Evolutionary conservation across 2,329 filamentous ascomycete genomes (phyloP), one percentile per base, ranked within the genome.

Genomic region (Beauveria rudraprayagi): DNA sequence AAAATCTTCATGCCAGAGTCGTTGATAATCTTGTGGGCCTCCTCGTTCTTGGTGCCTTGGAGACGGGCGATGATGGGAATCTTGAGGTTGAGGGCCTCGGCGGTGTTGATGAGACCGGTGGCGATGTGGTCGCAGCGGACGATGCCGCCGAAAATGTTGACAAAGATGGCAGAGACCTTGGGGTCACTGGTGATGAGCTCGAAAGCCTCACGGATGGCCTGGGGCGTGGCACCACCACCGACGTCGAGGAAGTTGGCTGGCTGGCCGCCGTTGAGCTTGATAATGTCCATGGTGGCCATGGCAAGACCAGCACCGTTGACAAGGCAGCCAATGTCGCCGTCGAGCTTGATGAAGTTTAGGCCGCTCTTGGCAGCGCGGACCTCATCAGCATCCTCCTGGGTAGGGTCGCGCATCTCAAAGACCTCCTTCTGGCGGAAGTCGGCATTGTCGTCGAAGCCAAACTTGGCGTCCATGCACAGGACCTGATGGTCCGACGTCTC

Each of bases 271-370:
- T 97, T 99, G 66, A 99, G 86, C 87, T 99, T 97, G 85, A 99
- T 99, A 77, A 99, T 97, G 78, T 99, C 94, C 94, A 99, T 99
- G 75, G 94, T 99, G 66, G 94, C 94, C 94, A 99, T 99, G 79
- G 94, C 94, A 68, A 99, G 89, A 81, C 94, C 94, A 71, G 94
- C 94, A 75, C 94, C 94, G 81, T 99, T 99, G 81, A 99, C 94
- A 69, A 97, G 84, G 83, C 94, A 99, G 78, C 94, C 94, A 75
- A 99, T 99, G 75, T 99, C 94, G 75, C 94, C 94, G 74, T 97
- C 94, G 64, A 99, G 89, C 86, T 99, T 99, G 85, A 99, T 99
- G 82, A 99, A 99, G 87, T 99, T 99, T 68, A 99, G 86, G 71
- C 91, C 91, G 68, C 87, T 92, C 84, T 96, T 82, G 71, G 92